A percentile compares a stretch with the other conserved stretches of the same genome.
Conservation (phyloP, 2,329 filamentous ascomycete species). For the Didymella lethalis region DNA sequence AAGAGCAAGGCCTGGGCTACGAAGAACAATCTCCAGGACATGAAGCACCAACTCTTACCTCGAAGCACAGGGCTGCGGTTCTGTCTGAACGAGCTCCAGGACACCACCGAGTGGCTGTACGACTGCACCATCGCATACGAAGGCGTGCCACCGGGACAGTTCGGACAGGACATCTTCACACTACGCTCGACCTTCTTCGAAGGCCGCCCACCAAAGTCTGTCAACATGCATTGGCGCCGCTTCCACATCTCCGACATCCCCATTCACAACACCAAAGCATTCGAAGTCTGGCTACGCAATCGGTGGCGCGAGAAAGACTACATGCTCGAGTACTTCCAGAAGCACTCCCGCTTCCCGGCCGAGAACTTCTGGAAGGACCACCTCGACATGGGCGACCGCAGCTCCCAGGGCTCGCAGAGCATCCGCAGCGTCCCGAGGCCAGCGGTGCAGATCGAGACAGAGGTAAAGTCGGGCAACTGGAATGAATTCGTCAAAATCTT, state of each 20-base stretch:
- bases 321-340: slow-evolving; percentile 79
- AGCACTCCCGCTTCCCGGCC: slow-evolving; percentile 79
- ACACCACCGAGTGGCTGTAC: slow-evolving; percentile 81
- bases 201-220: slow-evolving; percentile 88
- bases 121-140: slow-evolving; percentile 97
- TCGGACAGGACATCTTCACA: slow-evolving; percentile 90
- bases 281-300: slow-evolving; percentile 84
- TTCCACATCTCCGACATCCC: slow-evolving; percentile 84
- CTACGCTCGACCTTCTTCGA: slow-evolving; percentile 87
- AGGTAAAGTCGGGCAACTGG: slow-evolving; percentile 59
- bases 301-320: slow-evolving; percentile 94
- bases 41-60: slow-evolving; percentile 77
- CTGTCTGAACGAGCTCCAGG: slow-evolving; percentile 77
- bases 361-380: slow-evolving; percentile 60
- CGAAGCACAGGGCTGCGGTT: slow-evolving; percentile 83
- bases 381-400: slow-evolving; percentile 49
- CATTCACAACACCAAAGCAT: slow-evolving; percentile 73
- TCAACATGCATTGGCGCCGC: slow-evolving; percentile 95
- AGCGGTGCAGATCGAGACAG: slow-evolving; percentile 57
- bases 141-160: slow-evolving; percentile 75
- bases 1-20: slow-evolving; percentile 79
- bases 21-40: slow-evolving; percentile 76
- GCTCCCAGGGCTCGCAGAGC: slow-evolving; percentile 45
- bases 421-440: slow-evolving; percentile 45
- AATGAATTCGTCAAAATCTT: slow-evolving; percentile 62